These are phyloP conservation scores for Juglanconis juglandina DNA, from an alignment of 2,329 filamentous ascomycete species.

Conservation along the genomic window DNA sequence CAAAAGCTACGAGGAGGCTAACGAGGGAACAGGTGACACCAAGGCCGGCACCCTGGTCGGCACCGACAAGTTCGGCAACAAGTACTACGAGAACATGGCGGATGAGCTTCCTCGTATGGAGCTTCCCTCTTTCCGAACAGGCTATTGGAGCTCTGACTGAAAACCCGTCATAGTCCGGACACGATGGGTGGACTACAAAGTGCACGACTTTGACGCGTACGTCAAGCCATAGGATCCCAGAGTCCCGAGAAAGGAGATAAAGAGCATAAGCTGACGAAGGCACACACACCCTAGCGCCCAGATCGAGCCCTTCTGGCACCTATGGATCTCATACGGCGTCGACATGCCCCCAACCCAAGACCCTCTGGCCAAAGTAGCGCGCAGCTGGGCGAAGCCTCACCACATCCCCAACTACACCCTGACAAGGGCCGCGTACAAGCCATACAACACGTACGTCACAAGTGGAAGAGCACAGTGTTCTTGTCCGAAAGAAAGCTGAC, in stretches of 20 bases:
- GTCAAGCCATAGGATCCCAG: conserved; percentile 27
- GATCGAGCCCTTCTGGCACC: conserved; percentile 96
- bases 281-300: conserved; percentile 54
- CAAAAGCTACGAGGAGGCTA: neutral
- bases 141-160: neutral
- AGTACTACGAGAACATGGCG: conserved; percentile 92
- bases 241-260: neutral
- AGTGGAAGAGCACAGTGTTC: neutral
- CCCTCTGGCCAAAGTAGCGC: conserved; percentile 62
- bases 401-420: conserved; percentile 72
- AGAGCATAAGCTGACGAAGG: conserved; percentile 9
- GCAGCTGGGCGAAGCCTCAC: conserved; percentile 72
- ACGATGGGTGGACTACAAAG: conserved; percentile 96
- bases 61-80: conserved; percentile 89
- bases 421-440: conserved; percentile 77
- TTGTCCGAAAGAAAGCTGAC: neutral
- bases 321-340: conserved; percentile 92
- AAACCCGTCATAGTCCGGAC: conserved; percentile 66
- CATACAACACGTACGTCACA: conserved; percentile 84
- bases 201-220: conserved; percentile 76
- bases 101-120: conserved; percentile 87
- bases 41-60: conserved; percentile 87
- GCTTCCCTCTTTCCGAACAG: neutral
- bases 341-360: conserved; percentile 82
- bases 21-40: conserved; percentile 70